Conservation (phyloP, 1,139 yeast species). For the Sugiyamaella grinbergsii region DNA sequence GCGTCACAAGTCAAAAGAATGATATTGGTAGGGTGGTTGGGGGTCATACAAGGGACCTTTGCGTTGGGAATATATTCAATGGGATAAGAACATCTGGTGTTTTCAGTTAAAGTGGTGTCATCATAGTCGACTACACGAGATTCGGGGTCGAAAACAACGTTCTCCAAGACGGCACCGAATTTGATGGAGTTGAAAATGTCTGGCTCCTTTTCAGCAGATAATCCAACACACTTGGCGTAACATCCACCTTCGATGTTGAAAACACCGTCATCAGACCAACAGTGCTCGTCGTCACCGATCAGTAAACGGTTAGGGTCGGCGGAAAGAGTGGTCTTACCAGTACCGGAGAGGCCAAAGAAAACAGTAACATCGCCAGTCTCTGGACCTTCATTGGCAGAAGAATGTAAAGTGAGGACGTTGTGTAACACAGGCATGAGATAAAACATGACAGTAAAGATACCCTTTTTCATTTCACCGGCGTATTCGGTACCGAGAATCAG, state of each 20-base stretch:
- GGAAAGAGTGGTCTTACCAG: slow-evolving; percentile 96
- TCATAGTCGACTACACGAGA: slow-evolving; percentile 85
- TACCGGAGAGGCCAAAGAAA: slow-evolving; percentile 96
- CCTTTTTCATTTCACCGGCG: slow-evolving; percentile 99
- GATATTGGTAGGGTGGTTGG: slow-evolving; percentile 89
- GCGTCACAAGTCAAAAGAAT: slow-evolving; percentile 96
- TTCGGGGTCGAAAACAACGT: slow-evolving; percentile 80
- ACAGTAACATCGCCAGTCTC: slow-evolving; percentile 79
- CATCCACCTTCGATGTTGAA: slow-evolving; percentile 99
- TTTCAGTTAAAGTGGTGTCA: slow-evolving; percentile 79
- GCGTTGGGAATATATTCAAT: slow-evolving; percentile 97
- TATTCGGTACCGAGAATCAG: slow-evolving; percentile 97
- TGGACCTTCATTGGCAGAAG: slow-evolving; percentile 90
- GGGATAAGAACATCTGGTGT: slow-evolving; percentile 98
- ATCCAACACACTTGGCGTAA: slow-evolving; percentile 95
- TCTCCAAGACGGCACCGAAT: slow-evolving; percentile 93
- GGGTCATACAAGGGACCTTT: slow-evolving; percentile 90
- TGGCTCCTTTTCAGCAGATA: slow-evolving; percentile 91
- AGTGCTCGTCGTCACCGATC: slow-evolving; percentile 99
- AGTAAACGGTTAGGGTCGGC: slow-evolving; percentile 94
- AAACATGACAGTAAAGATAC: slow-evolving; percentile 98
- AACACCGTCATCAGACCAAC: slow-evolving; percentile 98
- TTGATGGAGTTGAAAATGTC: slow-evolving; percentile 94
- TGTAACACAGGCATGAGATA: slow-evolving; percentile 96
- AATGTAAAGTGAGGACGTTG: slow-evolving; percentile 89